phyloP scores from a whole-genome alignment of 495 filamentous ascomycete genomes.

The Penicillium nucicola region DNA sequence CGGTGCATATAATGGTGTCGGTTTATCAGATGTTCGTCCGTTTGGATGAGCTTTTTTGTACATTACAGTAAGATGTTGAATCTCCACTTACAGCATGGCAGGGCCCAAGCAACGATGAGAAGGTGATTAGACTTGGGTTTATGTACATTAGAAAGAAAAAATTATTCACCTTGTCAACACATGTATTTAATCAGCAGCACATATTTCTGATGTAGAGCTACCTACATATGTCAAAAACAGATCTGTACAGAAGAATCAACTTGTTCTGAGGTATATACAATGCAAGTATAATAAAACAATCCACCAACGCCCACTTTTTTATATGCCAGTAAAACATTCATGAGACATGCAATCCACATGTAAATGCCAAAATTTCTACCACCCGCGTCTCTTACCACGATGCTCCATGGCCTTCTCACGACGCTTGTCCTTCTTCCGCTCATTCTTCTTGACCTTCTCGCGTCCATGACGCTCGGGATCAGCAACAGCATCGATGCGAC shows the following conservation, averaged over 20 bases:
- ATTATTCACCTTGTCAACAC: too few relatives aligned
- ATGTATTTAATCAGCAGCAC: too few relatives aligned
- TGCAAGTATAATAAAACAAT: not conserved
- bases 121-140: not conserved
- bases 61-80: slow-evolving; percentile 2
- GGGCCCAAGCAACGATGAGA: slow-evolving; percentile 23
- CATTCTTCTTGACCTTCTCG: slow-evolving; percentile 81
- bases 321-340: slow-evolving; percentile 24
- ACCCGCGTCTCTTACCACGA: slow-evolving; percentile 67
- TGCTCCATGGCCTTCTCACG: slow-evolving; percentile 71
- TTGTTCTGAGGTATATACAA: slow-evolving; percentile 15
- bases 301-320: slow-evolving; percentile 28
- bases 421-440: slow-evolving; percentile 77
- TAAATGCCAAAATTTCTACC: slow-evolving; percentile 32
- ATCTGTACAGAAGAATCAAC: slow-evolving; percentile 15
- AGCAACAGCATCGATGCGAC: slow-evolving; percentile 78
- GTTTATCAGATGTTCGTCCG: not conserved
- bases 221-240: not conserved
- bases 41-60: slow-evolving; percentile 4
- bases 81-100: slow-evolving; percentile 30
- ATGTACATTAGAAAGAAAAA: not conserved
- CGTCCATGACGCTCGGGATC: slow-evolving; percentile 73
- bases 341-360: slow-evolving; percentile 15
- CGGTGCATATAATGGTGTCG: not conserved
- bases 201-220: too few relatives aligned